Evolutionary conservation across 2,329 filamentous ascomycete species (phyloP), one percentile per base, ranked within the genome.

Genomic region (Tolypocladium ovalisporum): DNA sequence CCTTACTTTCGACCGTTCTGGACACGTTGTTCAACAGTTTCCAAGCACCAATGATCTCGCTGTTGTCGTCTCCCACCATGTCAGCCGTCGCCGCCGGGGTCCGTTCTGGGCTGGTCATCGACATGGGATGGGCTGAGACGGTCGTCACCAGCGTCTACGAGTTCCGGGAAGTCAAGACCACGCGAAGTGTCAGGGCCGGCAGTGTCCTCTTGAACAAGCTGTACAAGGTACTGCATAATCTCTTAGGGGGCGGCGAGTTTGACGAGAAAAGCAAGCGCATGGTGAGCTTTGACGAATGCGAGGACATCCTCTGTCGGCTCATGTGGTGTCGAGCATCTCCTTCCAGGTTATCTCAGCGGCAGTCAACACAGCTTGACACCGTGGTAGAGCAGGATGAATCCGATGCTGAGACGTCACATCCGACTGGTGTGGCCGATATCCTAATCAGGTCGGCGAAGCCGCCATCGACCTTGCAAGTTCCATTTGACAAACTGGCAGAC

Each of bases 61-160:
- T 99, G 47, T 76, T 97, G 66, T 90, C 91, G 1, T 82, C 84
- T 0, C 84, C 93, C 0, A 81, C 90, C 24, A 86, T 94, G 71
- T 79, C 85, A 1, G 78, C 87, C 8, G 82, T 92, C 3, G 88
- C 87, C 9, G 91, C 92, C 7, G 94, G 94, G 0, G 76, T 96
- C 44, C 85, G 94, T 17, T 90, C 89, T n/a, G 90, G 87, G 1
- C 71, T 99, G 47, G 84, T 97, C 0, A 79, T 99, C 40, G 91
- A 99, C 67, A 80, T 99, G 59, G 94, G 93, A 49, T 99, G 94
- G 94, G 81, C 85, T 47, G 94, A 97, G 71, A 96, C 92, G 0
- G 81, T 87, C 0, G 83, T 95, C 27, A 96, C 90, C 0, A 88
- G 86, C 7, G 80, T 97, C 8, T 97, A 92, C 67, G 94, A 99